These are phyloP conservation scores for Phyllosticta paracitricarpa DNA, from an alignment of 2,329 filamentous ascomycete species.

Conservation along the genomic window DNA sequence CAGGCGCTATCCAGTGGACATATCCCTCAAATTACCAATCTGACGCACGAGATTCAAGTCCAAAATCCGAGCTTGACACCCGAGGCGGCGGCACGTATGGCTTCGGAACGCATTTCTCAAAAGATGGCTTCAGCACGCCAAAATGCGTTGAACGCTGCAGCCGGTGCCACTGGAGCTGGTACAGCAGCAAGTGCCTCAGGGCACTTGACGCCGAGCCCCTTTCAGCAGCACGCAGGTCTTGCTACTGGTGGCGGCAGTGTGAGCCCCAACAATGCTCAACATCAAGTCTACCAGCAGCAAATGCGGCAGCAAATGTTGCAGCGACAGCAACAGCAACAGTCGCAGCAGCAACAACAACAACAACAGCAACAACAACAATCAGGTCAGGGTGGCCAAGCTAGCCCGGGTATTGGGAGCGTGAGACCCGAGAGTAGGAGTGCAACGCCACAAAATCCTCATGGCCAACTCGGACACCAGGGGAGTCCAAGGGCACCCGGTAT, in stretches of 20 bases:
- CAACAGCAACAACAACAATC: conserved; percentile 13
- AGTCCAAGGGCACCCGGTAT: background rate
- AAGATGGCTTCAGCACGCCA: conserved; percentile 4
- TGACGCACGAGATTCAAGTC: conserved; percentile 7
- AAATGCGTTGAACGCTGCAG: conserved; percentile 24
- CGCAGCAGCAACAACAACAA: conserved; percentile 17
- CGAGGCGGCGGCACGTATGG: conserved; percentile 2
- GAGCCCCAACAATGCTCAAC: conserved; percentile 4
- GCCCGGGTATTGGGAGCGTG: conserved; percentile 12
- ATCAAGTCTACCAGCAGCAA: conserved; percentile 22
- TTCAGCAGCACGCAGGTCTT: conserved; percentile 7
- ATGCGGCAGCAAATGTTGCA: conserved; percentile 28
- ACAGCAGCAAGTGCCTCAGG: background rate
- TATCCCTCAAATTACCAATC: conserved; percentile 7
- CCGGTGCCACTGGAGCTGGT: conserved; percentile 9
- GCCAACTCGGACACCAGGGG: conserved; percentile 7
- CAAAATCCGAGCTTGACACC: conserved; percentile 3
- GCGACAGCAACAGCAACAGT: conserved; percentile 21
- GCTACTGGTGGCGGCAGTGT: conserved; percentile 6
- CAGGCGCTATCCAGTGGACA: conserved; percentile 10
- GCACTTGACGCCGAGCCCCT: conserved; percentile 5
- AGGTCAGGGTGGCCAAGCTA: conserved; percentile 11
- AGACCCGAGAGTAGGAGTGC: conserved; percentile 24
- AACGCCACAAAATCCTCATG: conserved; percentile 26
- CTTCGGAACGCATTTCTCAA: conserved; percentile 6